Base-by-base conservation (phyloP, 208 protist genomes). In the Vickermania spadyakhi region DNA sequence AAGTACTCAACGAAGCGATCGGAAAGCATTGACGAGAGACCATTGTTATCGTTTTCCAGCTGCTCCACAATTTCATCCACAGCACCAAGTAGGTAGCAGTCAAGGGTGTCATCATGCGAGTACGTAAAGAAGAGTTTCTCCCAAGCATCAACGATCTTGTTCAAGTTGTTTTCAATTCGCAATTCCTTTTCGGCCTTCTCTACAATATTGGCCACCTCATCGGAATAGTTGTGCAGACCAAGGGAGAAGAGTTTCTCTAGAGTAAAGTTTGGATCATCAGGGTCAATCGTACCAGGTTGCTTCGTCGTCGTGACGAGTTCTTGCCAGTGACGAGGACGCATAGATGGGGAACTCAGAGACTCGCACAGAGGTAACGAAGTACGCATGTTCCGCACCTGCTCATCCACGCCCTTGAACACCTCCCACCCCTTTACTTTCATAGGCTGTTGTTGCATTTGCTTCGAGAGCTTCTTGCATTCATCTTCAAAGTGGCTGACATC, bases 181-280 rank as follows among this genome's bases (percentile, higher is more conserved):
- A 98, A 79, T 81, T 99, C 96, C 79, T 98, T 98, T 13, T 93
- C 87, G 1, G 97, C 96, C 64, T 94, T 97, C 70, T 99, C 97
- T 7, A 98, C 96, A 70, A 99, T 98, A 72, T 96, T 97, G 42
- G 82, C 81, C 25, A 99, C 96, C 58, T 97, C 96, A 26, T 98
- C 97, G 0, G 92, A 91, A 72, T 93, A 98, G 55, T 97, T 97
- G 77, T 99, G 94, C 52, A 99, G 90, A 23, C 97, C 90, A 3
- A 99, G 87, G 1, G 89, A 86, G 36, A 99, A 93, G 29, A 99
- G 81, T 65, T 98, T 96, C 56, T 95, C 77, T 5, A 99, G 85
- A 23, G 84, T 96, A 70, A 99, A 98, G 64, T 94, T 81, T 31
- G 78, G 76, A 4, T 82, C 77, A 3, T 84, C 74, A 50, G 93